Percentiles rank a stretch among this genome's conserved stretches.
Evolutionary conservation across 495 filamentous ascomycete species (phyloP).

Genomic region (Hyaloscypha bicolor): DNA sequence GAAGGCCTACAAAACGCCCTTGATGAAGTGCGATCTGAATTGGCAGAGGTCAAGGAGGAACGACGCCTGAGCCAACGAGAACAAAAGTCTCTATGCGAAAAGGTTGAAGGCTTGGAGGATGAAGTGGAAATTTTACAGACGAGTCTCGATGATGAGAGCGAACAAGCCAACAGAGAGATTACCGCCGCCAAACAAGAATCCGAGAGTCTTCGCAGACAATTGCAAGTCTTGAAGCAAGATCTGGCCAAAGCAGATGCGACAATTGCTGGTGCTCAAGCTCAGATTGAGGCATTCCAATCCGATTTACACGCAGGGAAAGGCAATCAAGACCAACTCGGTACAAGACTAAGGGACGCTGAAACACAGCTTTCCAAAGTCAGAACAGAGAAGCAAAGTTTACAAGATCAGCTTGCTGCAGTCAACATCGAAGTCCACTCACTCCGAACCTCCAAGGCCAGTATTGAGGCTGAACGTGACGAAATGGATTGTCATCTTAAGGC

Average conservation of each 20-base stretch:
- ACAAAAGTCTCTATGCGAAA: conserved; percentile 63
- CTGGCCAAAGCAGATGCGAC: conserved; percentile 44
- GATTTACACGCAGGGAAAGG: conserved; percentile 45
- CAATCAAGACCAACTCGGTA: conserved; percentile 39
- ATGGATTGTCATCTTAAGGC: conserved; percentile 58
- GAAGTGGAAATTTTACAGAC: conserved; percentile 77
- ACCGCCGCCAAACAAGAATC: conserved; percentile 49
- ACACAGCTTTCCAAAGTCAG: conserved; percentile 48
- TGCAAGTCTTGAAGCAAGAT: conserved; percentile 48
- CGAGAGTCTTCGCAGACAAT: conserved; percentile 51
- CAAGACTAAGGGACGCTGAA: conserved; percentile 40
- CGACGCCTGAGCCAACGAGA: conserved; percentile 67
- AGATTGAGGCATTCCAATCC: conserved; percentile 60
- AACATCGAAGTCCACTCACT: conserved; percentile 62
- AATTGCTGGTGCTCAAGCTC: conserved; percentile 49
- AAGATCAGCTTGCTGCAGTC: conserved; percentile 63
- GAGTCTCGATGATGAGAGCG: conserved; percentile 73
- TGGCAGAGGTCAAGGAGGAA: conserved; percentile 66
- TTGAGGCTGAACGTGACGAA: conserved; percentile 66
- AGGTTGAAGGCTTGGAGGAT: conserved; percentile 74
- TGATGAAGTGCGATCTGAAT: conserved; percentile 58
- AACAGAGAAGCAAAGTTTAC: conserved; percentile 61
- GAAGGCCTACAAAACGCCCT: conserved; percentile 53
- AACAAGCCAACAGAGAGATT: conserved; percentile 60
- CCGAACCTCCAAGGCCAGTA: conserved; percentile 51